Percentiles rank a stretch among this genome's conserved stretches.
Evolutionary conservation across 2,329 filamentous ascomycete species (phyloP).

Genomic region (Cryphonectria parasitica): DNA sequence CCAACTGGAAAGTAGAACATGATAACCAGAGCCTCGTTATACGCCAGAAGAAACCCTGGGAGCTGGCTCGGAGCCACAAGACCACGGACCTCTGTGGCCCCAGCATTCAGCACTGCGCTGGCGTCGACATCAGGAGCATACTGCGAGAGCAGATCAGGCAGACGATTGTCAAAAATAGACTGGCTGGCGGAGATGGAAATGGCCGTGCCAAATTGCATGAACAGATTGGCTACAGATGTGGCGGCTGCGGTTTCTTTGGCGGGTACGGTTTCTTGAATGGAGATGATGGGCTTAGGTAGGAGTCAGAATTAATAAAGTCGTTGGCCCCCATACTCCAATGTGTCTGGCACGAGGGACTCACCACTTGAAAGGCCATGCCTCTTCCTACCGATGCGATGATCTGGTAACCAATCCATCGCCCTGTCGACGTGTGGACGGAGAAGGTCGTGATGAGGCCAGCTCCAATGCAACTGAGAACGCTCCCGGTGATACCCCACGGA

Average conservation of each 20-base stretch:
- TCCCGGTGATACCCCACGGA: not conserved
- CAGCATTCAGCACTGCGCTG: not conserved
- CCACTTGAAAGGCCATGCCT: not conserved
- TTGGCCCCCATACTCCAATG: not conserved
- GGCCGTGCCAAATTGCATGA: not conserved
- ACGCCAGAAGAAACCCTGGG: not conserved
- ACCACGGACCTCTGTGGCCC: not conserved
- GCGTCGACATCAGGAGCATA: not conserved
- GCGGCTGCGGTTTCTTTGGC: not conserved
- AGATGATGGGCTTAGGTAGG: not conserved
- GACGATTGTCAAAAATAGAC: not conserved
- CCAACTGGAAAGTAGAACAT: not conserved
- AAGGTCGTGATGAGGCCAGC: not conserved
- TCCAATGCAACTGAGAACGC: not conserved
- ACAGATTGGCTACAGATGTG: not conserved
- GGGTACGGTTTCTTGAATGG: not conserved
- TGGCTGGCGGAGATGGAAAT: constrained; percentile 1
- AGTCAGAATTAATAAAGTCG: not conserved
- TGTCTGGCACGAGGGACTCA: not conserved
- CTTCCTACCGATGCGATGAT: not conserved
- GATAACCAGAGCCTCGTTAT: not conserved
- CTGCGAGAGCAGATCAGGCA: constrained; percentile 2
- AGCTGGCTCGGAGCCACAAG: not conserved
- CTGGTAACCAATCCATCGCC: not conserved
- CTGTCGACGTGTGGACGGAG: not conserved